These are phyloP conservation scores for Kwoniella heveanensis DNA, from an alignment of 768 basidiomycete genomes.

Conservation along the genomic window DNA sequence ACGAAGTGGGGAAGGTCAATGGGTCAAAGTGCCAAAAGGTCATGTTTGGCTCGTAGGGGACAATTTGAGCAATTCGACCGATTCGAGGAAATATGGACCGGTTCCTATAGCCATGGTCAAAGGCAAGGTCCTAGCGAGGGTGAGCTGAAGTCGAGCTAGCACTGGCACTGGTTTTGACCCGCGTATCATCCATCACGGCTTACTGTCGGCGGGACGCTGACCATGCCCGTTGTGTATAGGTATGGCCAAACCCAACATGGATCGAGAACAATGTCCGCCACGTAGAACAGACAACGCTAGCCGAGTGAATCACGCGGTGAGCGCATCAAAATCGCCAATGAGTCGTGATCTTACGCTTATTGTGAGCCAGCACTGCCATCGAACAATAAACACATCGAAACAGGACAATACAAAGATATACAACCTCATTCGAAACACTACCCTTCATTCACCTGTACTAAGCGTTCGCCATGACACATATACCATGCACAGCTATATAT, in stretches of 20 bases:
- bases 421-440: background rate
- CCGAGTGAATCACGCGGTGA: background rate
- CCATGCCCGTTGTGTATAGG: constrained; percentile 13
- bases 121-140: constrained; percentile 53
- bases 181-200: too few species aligned
- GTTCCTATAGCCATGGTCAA: constrained; percentile 62
- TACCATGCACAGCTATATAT: constrained; percentile 1
- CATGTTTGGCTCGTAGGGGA: constrained; percentile 92
- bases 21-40: constrained; percentile 73
- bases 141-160: constrained; percentile 18
- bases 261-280: constrained; percentile 21
- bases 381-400: background rate
- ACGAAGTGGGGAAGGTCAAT: constrained; percentile 61
- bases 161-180: too few species aligned
- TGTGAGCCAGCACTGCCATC: background rate
- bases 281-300: constrained; percentile 3
- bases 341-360: too few species aligned
- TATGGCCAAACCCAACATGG: constrained; percentile 40
- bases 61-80: constrained; percentile 76
- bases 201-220: too few species aligned
- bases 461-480: background rate
- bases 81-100: constrained; percentile 91
- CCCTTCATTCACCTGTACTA: constrained; percentile 1
- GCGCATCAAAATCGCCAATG: background rate
- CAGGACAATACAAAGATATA: background rate